A percentile compares a stretch with the other conserved stretches of the same genome.
Evolutionary conservation across 2,329 filamentous ascomycete genomes (phyloP).

Genomic region (Fusarium heterosporum): DNA sequence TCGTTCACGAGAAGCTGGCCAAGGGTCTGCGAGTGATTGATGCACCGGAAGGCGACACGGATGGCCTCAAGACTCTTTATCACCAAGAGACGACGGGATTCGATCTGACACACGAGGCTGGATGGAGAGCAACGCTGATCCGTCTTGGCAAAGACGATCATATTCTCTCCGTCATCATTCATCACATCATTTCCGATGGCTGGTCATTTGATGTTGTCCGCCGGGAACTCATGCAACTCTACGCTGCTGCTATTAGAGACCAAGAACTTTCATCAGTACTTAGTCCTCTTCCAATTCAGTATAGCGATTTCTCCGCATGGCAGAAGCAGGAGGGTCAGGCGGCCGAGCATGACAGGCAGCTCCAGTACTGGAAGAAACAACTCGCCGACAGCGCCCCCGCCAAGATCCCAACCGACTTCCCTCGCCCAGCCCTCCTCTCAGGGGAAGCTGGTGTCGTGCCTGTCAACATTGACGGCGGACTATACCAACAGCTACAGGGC

Average conservation of each 20-base stretch:
- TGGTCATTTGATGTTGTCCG: slow-evolving; percentile 41
- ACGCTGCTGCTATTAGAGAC: slow-evolving; percentile 13
- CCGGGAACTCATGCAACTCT: slow-evolving; percentile 39
- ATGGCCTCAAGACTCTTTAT: not conserved
- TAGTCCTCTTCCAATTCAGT: slow-evolving; percentile 40
- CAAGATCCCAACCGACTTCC: slow-evolving; percentile 30
- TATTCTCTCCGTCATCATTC: slow-evolving; percentile 37
- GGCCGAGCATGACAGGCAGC: slow-evolving; percentile 33
- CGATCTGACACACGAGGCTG: not conserved
- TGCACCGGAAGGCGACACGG: slow-evolving; percentile 57
- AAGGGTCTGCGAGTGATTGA: slow-evolving; percentile 62
- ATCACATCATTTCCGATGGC: slow-evolving; percentile 44
- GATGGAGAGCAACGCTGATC: not conserved
- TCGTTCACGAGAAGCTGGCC: not conserved
- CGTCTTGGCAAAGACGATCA: slow-evolving; percentile 2
- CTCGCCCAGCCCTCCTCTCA: slow-evolving; percentile 27
- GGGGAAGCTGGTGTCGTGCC: slow-evolving; percentile 19
- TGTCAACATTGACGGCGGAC: slow-evolving; percentile 8
- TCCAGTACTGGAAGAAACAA: slow-evolving; percentile 42
- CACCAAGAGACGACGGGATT: slow-evolving; percentile 1
- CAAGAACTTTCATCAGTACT: not conserved
- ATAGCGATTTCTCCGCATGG: slow-evolving; percentile 45
- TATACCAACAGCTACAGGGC: slow-evolving; percentile 14
- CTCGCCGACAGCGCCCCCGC: slow-evolving; percentile 32
- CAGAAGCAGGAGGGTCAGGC: slow-evolving; percentile 35